Evolutionary conservation across 2,329 filamentous ascomycete genomes (phyloP).

Genomic region (Trichoderma aggressivum): DNA sequence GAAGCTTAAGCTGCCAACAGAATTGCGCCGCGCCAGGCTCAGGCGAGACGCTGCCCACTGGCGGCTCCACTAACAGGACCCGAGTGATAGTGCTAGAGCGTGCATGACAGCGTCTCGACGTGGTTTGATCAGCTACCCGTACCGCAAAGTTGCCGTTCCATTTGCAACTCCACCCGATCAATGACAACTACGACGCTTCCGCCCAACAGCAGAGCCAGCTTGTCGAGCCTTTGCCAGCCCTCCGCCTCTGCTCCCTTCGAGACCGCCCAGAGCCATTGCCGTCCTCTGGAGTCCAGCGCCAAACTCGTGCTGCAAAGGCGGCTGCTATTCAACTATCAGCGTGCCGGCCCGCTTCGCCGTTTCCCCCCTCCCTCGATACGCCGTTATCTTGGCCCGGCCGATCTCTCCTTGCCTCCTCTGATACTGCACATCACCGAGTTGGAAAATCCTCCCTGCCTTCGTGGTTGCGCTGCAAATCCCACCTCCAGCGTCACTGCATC

Average conservation of each 20-base stretch:
- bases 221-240: background rate
- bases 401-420: background rate
- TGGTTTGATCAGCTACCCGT: background rate
- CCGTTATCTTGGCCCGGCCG: background rate
- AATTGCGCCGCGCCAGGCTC: background rate
- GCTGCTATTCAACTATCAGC: background rate
- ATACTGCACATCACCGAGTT: background rate
- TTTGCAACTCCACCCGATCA: slow-evolving; percentile 4
- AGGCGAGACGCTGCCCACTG: background rate
- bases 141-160: background rate
- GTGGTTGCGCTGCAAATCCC: background rate
- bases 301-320: background rate
- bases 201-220: slow-evolving; percentile 6
- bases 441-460: background rate
- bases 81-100: slow-evolving; percentile 1
- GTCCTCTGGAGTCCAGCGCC: background rate
- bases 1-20: background rate
- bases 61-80: slow-evolving; percentile 6
- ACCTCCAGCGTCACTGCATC: background rate
- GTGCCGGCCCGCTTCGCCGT: slow-evolving; percentile 12
- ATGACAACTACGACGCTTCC: slow-evolving; percentile 5
- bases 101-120: slow-evolving; percentile 15
- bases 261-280: background rate
- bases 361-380: slow-evolving; percentile 6
- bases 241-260: background rate